Evolutionary conservation across 148 eudicot species (phyloP).

Genomic region (Rhododendron henanense): DNA sequence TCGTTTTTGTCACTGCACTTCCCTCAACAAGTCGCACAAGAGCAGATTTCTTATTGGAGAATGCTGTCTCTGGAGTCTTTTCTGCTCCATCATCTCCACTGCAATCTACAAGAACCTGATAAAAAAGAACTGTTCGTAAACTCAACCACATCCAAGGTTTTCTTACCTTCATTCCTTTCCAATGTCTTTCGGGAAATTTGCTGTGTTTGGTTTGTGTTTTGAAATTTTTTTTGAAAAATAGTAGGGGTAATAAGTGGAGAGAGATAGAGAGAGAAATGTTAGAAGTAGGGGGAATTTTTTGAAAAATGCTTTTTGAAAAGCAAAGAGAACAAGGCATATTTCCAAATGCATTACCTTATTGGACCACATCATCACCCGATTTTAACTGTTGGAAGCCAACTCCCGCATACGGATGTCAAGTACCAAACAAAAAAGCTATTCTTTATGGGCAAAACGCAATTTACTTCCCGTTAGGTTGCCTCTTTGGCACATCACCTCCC

Average conservation of each 20-base stretch:
- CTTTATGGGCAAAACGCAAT: not conserved
- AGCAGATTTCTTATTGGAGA: constrained; percentile 78
- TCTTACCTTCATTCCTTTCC: not conserved
- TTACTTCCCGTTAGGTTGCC: not conserved
- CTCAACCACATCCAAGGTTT: constrained; percentile 5
- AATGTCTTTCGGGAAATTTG: not conserved
- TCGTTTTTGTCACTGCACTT: constrained; percentile 69
- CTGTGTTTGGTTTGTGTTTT: no score
- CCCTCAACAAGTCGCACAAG: constrained; percentile 70
- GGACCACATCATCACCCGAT: not conserved
- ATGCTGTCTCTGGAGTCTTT: constrained; percentile 85
- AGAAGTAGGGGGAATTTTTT: no score
- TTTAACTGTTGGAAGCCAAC: not conserved
- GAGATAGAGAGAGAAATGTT: no score
- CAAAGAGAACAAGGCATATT: no score
- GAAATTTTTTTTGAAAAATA: no score
- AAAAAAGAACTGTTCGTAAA: not conserved
- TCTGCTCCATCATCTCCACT: constrained; percentile 80
- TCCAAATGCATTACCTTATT: not conserved
- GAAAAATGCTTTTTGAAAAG: no score
- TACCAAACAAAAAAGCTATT: not conserved
- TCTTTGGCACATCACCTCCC: not conserved
- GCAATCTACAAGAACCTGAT: constrained; percentile 87
- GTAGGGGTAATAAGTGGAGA: no score
- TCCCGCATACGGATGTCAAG: not conserved